Evolutionary conservation across 2,329 filamentous ascomycete genomes (phyloP).

Genomic region (Trichoderma polysporum): DNA sequence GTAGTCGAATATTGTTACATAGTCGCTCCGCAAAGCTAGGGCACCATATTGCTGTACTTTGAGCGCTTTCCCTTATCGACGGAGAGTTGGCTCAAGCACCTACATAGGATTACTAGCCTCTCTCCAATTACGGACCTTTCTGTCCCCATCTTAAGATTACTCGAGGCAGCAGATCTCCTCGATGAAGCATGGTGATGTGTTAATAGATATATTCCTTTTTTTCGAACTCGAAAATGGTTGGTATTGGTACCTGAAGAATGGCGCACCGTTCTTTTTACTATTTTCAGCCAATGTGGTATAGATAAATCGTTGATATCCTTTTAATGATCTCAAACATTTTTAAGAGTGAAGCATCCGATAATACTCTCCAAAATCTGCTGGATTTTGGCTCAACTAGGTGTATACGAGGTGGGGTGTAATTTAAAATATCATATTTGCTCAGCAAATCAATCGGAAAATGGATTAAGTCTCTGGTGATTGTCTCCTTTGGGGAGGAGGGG

Average conservation of each 20-base stretch:
- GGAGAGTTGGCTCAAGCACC: slow-evolving; percentile 13
- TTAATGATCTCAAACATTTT: not conserved
- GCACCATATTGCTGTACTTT: slow-evolving; percentile 8
- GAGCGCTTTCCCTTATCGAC: slow-evolving; percentile 12
- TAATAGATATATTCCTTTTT: not conserved
- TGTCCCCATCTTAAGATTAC: slow-evolving; percentile 5
- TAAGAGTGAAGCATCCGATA: not conserved
- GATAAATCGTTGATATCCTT: slow-evolving; percentile 5
- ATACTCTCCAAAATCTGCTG: not conserved
- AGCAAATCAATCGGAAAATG: not conserved
- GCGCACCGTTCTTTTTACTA: slow-evolving; percentile 1
- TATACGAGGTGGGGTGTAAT: not conserved
- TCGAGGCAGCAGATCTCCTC: not conserved
- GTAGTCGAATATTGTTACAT: not conserved
- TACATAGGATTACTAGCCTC: not conserved
- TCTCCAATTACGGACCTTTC: not conserved
- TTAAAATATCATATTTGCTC: not conserved
- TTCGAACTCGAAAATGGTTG: not conserved
- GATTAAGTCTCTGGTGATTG: not conserved
- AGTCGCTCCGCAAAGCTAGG: not conserved
- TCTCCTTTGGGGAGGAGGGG: not conserved
- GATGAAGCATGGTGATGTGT: not conserved
- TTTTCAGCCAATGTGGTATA: not conserved
- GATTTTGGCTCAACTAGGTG: not conserved
- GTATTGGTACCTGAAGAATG: not conserved